Base-by-base conservation (phyloP, 2,329 filamentous ascomycete genomes). In the Aspergillus fumigatus region DNA sequence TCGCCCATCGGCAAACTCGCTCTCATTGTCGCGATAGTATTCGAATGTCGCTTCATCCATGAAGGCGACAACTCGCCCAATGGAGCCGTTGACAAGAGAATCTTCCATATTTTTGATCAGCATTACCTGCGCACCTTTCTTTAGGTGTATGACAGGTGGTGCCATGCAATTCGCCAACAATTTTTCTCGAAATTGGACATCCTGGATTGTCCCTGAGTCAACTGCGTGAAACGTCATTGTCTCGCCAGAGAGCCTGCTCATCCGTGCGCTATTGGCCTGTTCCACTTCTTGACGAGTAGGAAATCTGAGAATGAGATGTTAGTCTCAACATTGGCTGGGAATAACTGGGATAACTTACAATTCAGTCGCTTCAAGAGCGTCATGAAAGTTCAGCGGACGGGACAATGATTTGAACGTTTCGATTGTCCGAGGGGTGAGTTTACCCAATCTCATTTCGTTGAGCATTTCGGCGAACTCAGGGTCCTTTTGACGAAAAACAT, bases 101-200 rank as follows among this genome's bases (percentile, higher is more conserved):
- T 96, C 91, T 68, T 99, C 94, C 76, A 97, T 88, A 66, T 99
- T 99, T 74, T 99, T 99, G 80, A 99, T 97, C n/a, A 99, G 80
- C 94, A 99, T 99, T 48, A 99, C 95, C 70, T 99, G 95, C 0
- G 94, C 90, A 9, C 92, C 90, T 60, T 94, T 88, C 73, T 97
- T 97, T 29, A 99, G 77, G 35, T 89, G 85, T 21, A 99, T 84
- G 0, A 75, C 70, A 65, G 88, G 88, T 0, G 94, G 92, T 0
- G 94, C 92, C 89, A 99, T 97, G 84, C 95, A 96, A 68, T 93
- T 96, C 5, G 83, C 75, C 5, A 99, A 79, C 0, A 97, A 75
- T 68, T 86, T 92, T 48, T 96, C 91, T 32, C 90, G 87, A 40
- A 88, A 74, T 0, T 79, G 75, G 19, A 81, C 80, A 62, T 96